phyloP scores from a whole-genome alignment of 306 rosid genomes.

The Cercis canadensis region DNA sequence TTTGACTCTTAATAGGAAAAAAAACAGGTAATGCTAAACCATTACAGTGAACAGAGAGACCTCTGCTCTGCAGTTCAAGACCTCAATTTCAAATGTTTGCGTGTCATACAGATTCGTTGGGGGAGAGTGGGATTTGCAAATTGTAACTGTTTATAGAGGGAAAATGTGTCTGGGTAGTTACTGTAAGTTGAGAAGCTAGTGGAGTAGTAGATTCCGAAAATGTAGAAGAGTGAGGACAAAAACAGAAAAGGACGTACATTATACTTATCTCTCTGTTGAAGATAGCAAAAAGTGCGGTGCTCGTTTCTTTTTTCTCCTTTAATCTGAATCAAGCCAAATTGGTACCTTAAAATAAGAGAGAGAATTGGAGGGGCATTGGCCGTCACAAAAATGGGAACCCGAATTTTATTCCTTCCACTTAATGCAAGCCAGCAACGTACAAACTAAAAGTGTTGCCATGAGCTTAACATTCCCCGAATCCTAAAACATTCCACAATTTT shows the following conservation, averaged over 20 bases:
- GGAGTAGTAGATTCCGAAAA: slow-evolving; percentile 14
- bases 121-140: neutral
- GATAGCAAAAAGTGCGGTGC: neutral
- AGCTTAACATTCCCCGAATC: slow-evolving; percentile 33
- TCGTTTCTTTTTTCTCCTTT: no score
- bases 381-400: neutral
- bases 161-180: neutral
- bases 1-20: no score
- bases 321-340: no score
- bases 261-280: slow-evolving; percentile 34
- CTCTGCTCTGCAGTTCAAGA: no score
- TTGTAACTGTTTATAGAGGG: neutral
- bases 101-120: neutral
- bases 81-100: neutral
- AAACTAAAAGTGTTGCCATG: no score
- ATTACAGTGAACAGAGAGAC: no score
- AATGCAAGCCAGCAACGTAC: no score
- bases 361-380: slow-evolving; percentile 13
- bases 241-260: neutral
- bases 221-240: neutral
- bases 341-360: no score
- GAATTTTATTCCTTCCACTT: no score
- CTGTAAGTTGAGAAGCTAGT: neutral
- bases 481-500: neutral
- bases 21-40: no score